Percentiles rank a stretch among this genome's conserved stretches.
phyloP scores from a whole-genome alignment of 2,329 filamentous ascomycete genomes.

The Sporothrix sp. region DNA sequence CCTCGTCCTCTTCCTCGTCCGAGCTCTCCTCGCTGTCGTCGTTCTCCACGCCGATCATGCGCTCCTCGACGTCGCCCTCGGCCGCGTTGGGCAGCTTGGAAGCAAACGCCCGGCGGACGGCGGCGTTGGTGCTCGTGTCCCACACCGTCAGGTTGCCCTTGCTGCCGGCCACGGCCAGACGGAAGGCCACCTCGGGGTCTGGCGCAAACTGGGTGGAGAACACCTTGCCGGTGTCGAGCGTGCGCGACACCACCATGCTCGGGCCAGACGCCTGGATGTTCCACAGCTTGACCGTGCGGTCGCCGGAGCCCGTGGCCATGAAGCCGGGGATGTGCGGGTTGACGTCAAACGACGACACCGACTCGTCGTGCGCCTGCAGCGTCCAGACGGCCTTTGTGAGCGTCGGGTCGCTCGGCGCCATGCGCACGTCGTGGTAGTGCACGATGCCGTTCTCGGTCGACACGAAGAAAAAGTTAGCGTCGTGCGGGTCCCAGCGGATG shows the following conservation, averaged over 20 bases:
- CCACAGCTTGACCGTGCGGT: constrained; percentile 96
- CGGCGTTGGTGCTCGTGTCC: constrained; percentile 90
- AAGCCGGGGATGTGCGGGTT: constrained; percentile 85
- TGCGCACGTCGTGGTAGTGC: constrained; percentile 83
- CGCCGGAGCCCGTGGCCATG: constrained; percentile 85
- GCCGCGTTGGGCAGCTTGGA: constrained; percentile 51
- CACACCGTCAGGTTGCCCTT: constrained; percentile 88
- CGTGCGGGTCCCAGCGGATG: constrained; percentile 86
- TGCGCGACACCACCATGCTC: constrained; percentile 81
- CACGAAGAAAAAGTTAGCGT: constrained; percentile 88
- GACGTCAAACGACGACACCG: constrained; percentile 84
- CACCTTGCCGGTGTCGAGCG: constrained; percentile 88
- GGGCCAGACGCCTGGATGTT: constrained; percentile 75
- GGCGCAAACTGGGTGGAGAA: constrained; percentile 88
- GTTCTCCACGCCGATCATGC: constrained; percentile 61
- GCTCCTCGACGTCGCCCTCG: constrained; percentile 59
- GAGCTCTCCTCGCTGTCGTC: constrained; percentile 40
- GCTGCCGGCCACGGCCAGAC: constrained; percentile 86
- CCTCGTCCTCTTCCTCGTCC: constrained; percentile 37
- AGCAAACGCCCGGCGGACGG: constrained; percentile 77
- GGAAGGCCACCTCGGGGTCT: constrained; percentile 82
- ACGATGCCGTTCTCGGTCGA: constrained; percentile 87
- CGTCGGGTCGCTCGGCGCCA: constrained; percentile 60
- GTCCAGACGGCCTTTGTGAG: constrained; percentile 84
- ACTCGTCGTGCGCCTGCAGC: constrained; percentile 88